Conservation (phyloP, 2,329 filamentous ascomycete species). For the Monosporascus ibericus region DNA sequence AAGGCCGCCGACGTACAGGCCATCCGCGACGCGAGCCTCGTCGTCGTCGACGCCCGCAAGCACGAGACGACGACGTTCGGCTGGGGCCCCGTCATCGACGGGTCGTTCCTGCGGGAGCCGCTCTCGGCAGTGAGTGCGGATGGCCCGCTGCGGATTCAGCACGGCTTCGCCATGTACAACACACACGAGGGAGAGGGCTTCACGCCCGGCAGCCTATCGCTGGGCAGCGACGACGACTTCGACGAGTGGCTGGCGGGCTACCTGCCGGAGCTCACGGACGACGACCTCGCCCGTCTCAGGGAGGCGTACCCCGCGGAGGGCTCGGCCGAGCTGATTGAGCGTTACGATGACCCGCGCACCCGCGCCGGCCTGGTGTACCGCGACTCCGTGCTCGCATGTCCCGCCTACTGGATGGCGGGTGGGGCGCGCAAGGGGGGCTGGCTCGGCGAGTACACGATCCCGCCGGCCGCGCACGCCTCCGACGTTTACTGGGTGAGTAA, state of each 20-base stretch:
- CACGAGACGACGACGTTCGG: constrained; percentile 52
- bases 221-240: constrained; percentile 32
- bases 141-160: constrained; percentile 29
- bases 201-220: constrained; percentile 42
- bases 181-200: constrained; percentile 59
- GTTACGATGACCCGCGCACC: constrained; percentile 43
- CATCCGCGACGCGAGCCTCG: constrained; percentile 45
- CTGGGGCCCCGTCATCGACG: constrained; percentile 57
- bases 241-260: constrained; percentile 47
- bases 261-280: constrained; percentile 38
- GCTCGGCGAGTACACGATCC: constrained; percentile 54
- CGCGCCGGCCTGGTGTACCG: constrained; percentile 52
- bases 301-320: constrained; percentile 42
- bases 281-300: constrained; percentile 33
- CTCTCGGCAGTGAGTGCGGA: constrained; percentile 37
- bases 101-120: constrained; percentile 40
- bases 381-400: constrained; percentile 54
- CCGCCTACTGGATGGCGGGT: constrained; percentile 49
- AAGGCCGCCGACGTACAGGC: constrained; percentile 47
- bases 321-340: constrained; percentile 37
- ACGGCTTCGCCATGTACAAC: constrained; percentile 53
- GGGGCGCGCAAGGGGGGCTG: constrained; percentile 40
- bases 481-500: constrained; percentile 48
- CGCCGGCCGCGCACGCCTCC: constrained; percentile 51
- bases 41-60: constrained; percentile 40